These are phyloP conservation scores for Hemileia vastatrix DNA, from an alignment of 1,284 basidiomycete species.

Conservation along the genomic window DNA sequence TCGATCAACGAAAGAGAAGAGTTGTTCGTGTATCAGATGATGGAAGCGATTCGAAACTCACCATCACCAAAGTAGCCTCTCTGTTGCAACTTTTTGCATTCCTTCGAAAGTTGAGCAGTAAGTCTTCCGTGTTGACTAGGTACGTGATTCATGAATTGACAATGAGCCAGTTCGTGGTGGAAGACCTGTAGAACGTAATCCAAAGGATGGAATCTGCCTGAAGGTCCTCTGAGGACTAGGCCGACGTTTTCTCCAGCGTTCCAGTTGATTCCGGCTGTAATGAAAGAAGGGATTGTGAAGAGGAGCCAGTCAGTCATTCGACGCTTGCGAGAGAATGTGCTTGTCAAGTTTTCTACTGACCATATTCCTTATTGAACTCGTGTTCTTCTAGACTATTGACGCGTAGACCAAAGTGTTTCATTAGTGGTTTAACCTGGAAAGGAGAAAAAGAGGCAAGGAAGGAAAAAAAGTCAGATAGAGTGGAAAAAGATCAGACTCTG, in stretches of 20 bases:
- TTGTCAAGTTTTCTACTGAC: not conserved
- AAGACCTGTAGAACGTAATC: constrained; percentile 33
- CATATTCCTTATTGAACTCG: constrained; percentile 23
- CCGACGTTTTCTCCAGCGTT: constrained; percentile 36
- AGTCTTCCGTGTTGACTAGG: constrained; percentile 32
- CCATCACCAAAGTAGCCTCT: too few species aligned
- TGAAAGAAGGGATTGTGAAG: not conserved
- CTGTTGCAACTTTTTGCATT: too few species aligned
- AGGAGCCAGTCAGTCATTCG: not conserved
- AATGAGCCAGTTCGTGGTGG: constrained; percentile 35
- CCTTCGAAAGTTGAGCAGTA: too few species aligned
- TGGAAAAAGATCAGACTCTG: too few species aligned
- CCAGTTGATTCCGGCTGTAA: constrained; percentile 24
- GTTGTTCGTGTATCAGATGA: too few species aligned
- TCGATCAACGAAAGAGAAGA: too few species aligned
- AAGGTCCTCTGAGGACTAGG: constrained; percentile 29
- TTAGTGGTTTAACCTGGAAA: too few species aligned
- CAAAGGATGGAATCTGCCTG: constrained; percentile 30
- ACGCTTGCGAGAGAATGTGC: constrained; percentile 23
- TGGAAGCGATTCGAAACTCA: too few species aligned
- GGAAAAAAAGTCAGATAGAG: too few species aligned
- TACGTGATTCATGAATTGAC: constrained; percentile 36
- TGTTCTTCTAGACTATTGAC: too few species aligned
- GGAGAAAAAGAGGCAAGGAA: too few species aligned
- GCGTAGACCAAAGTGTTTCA: too few species aligned